Evolutionary conservation across 768 basidiomycete genomes (phyloP).

Genomic region (Hirschioporus abietinus): DNA sequence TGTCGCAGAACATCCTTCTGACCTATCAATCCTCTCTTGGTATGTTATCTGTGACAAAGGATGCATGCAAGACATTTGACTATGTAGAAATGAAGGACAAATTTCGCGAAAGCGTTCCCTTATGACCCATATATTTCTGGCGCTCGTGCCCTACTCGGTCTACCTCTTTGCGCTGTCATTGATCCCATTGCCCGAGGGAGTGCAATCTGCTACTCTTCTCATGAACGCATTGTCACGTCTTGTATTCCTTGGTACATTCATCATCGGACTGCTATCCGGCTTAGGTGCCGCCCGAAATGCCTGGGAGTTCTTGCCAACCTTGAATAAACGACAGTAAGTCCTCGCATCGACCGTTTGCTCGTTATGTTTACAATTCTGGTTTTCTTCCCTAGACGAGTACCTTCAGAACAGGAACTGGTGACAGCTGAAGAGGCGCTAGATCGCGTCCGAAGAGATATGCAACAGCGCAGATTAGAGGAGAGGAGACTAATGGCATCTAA

Average conservation of each 20-base stretch:
- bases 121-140: conserved; percentile 31
- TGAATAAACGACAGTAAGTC: neutral
- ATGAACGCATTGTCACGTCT: conserved; percentile 55
- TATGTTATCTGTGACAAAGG: conserved; percentile 14
- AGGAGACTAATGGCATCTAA: conserved; percentile 25
- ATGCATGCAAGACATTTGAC: conserved; percentile 8
- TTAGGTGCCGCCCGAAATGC: conserved; percentile 69
- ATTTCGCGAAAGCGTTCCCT: conserved; percentile 26
- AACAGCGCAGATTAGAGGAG: conserved; percentile 30
- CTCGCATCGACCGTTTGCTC: too few species aligned
- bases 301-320: conserved; percentile 50
- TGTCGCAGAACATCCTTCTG: conserved; percentile 33
- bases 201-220: conserved; percentile 30
- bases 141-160: conserved; percentile 44
- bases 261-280: conserved; percentile 77
- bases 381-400: too few species aligned
- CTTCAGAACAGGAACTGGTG: conserved; percentile 10
- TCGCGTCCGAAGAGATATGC: conserved; percentile 56
- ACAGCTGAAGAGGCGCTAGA: conserved; percentile 53
- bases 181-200: conserved; percentile 52
- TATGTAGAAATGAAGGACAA: neutral
- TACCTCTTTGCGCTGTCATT: conserved; percentile 60
- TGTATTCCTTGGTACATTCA: conserved; percentile 68
- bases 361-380: too few species aligned
- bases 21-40: conserved; percentile 3